phyloP scores from a whole-genome alignment of 306 rosid genomes.

The Trichosanthes cucumerina region DNA sequence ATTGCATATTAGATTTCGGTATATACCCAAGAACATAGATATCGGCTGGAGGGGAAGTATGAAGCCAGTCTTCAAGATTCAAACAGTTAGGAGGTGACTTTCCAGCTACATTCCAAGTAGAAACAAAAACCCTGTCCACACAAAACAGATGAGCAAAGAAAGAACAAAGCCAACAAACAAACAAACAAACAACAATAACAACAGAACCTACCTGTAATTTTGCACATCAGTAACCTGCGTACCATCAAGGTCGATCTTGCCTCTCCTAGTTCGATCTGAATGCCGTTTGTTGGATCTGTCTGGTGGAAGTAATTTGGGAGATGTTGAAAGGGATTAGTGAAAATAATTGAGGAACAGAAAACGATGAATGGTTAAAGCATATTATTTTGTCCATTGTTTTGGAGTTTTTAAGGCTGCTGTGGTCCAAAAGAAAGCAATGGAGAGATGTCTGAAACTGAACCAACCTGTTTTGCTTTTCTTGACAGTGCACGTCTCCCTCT shows the following conservation, averaged over 20 bases:
- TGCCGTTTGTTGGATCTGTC: slow-evolving; percentile 60
- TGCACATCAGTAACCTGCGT: slow-evolving; percentile 59
- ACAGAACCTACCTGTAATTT: slow-evolving; percentile 51
- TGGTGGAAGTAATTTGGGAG: slow-evolving; percentile 29
- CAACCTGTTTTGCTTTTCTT: slow-evolving; percentile 97
- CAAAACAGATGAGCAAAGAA: slow-evolving; percentile 4
- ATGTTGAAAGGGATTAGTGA: neutral
- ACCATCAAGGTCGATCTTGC: slow-evolving; percentile 54
- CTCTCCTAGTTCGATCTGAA: slow-evolving; percentile 55
- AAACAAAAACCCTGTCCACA: slow-evolving; percentile 56
- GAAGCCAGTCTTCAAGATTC: slow-evolving; percentile 97
- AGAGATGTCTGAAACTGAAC: slow-evolving; percentile 47
- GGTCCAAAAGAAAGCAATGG: slow-evolving; percentile 48
- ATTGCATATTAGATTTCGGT: neutral
- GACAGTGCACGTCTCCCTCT: slow-evolving; percentile 69
- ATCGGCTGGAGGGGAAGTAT: slow-evolving; percentile 86
- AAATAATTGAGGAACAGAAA: neutral
- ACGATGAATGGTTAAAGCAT: slow-evolving; percentile 6
- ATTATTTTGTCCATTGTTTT: neutral
- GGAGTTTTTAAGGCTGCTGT: slow-evolving; percentile 23
- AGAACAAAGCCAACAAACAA: neutral
- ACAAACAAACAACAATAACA: neutral
- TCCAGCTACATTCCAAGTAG: slow-evolving; percentile 99
- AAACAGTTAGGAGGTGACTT: slow-evolving; percentile 80
- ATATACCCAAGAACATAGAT: slow-evolving; percentile 91